Percentiles rank a stretch among this genome's conserved stretches.
These are phyloP conservation scores for Cryptococcus wingfieldii DNA, from an alignment of 1,284 basidiomycete genomes.

Conservation along the genomic window DNA sequence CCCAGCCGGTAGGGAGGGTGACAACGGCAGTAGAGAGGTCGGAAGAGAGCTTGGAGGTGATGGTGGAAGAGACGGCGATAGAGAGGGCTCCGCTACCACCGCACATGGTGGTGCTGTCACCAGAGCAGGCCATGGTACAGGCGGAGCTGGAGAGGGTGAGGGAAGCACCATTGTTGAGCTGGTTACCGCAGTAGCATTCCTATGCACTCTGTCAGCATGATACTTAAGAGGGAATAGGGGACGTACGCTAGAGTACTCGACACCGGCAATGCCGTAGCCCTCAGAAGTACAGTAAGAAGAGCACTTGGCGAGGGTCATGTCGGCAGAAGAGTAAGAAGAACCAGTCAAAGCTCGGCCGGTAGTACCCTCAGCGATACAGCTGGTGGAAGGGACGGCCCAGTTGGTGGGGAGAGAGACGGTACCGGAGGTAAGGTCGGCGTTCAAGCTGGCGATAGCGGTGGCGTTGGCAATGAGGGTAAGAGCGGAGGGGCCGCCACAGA, in stretches of 20 bases:
- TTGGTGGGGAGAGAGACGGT: constrained; percentile 17
- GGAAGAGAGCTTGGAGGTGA: constrained; percentile 8
- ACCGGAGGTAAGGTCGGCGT: constrained; percentile 9
- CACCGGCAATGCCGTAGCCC: constrained; percentile 12
- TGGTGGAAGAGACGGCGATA: constrained; percentile 12
- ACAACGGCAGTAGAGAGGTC: constrained; percentile 10
- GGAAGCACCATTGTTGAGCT: constrained; percentile 21
- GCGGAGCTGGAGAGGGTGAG: constrained; percentile 6
- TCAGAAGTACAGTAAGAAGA: constrained; percentile 6
- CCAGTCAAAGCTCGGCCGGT: constrained; percentile 25
- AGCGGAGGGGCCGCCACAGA: constrained; percentile 28
- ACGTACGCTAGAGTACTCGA: constrained; percentile 9
- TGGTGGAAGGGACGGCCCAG: constrained; percentile 16
- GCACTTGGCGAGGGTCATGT: constrained; percentile 29
- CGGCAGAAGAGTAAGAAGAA: constrained; percentile 8
- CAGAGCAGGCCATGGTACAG: constrained; percentile 32
- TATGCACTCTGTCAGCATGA: not conserved
- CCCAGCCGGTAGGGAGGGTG: constrained; percentile 21
- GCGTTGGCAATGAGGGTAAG: constrained; percentile 15
- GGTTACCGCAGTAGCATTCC: constrained; percentile 33
- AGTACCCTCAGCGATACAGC: constrained; percentile 19
- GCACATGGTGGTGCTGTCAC: constrained; percentile 22
- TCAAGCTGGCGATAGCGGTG: constrained; percentile 10
- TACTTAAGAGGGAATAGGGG: not conserved
- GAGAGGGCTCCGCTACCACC: constrained; percentile 25